phyloP scores from a whole-genome alignment of 1,284 basidiomycete genomes.

The Vanrija sp. region DNA sequence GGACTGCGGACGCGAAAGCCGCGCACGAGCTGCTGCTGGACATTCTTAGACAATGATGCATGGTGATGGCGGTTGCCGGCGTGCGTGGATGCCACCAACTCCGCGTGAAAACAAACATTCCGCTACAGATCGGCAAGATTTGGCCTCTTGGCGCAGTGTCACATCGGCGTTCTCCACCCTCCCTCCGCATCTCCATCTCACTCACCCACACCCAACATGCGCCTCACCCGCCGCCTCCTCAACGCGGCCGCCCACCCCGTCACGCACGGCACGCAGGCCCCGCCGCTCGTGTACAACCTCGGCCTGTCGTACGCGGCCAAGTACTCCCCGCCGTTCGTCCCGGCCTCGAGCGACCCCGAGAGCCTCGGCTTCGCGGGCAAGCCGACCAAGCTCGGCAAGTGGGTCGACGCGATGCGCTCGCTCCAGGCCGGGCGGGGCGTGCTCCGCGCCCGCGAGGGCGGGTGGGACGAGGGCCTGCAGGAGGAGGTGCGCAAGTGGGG shows the following conservation, averaged over 20 bases:
- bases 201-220: slow-evolving; percentile 1
- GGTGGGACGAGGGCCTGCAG: slow-evolving; percentile 27
- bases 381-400: slow-evolving; percentile 25
- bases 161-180: no score
- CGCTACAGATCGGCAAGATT: no score
- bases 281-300: slow-evolving; percentile 36
- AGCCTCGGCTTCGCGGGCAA: slow-evolving; percentile 18
- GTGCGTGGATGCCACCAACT: no score
- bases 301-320: slow-evolving; percentile 48
- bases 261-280: slow-evolving; percentile 9
- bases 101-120: no score
- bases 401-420: slow-evolving; percentile 35
- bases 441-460: slow-evolving; percentile 26
- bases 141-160: no score
- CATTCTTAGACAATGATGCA: slow-evolving; percentile 16
- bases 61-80: not conserved
- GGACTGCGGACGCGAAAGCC: slow-evolving; percentile 63
- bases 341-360: slow-evolving; percentile 4
- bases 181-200: no score
- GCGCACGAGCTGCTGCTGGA: slow-evolving; percentile 42
- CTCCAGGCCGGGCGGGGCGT: slow-evolving; percentile 41
- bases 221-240: slow-evolving; percentile 10
- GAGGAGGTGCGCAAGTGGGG: slow-evolving; percentile 32
- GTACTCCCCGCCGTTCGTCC: slow-evolving; percentile 45
- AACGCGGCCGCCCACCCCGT: slow-evolving; percentile 6